These are phyloP conservation scores for Schwanniomyces pseudopolymorphus DNA, from an alignment of 805 yeast genomes.

Conservation along the genomic window DNA sequence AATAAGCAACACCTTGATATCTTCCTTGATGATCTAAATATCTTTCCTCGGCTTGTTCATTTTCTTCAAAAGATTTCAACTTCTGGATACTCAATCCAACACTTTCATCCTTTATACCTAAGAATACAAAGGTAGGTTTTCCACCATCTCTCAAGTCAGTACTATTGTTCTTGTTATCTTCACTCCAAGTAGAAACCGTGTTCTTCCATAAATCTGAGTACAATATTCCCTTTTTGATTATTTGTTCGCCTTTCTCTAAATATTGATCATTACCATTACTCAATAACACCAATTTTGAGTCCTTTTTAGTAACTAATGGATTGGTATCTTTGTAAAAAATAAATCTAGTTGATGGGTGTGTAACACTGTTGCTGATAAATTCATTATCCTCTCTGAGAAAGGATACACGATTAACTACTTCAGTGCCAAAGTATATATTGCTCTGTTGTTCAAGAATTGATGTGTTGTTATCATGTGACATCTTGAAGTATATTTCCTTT, in stretches of 20 bases:
- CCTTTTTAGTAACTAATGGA: constrained; percentile 31
- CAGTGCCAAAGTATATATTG: constrained; percentile 45
- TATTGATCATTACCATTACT: constrained; percentile 38
- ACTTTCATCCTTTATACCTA: constrained; percentile 48
- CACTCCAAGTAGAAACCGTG: constrained; percentile 21
- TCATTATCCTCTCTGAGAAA: constrained; percentile 57
- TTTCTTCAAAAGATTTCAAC: constrained; percentile 24
- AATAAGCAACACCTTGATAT: constrained; percentile 63
- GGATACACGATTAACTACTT: constrained; percentile 61
- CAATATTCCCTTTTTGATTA: constrained; percentile 20
- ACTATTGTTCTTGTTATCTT: constrained; percentile 33
- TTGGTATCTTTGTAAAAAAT: constrained; percentile 37
- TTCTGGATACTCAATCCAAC: constrained; percentile 36
- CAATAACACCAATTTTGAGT: constrained; percentile 30
- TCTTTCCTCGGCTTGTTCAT: constrained; percentile 20
- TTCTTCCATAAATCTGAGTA: constrained; percentile 14
- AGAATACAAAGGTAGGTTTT: constrained; percentile 40
- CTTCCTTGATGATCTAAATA: constrained; percentile 45
- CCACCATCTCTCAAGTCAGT: constrained; percentile 38
- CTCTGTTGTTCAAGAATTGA: constrained; percentile 15
- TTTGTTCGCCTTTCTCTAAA: constrained; percentile 10
- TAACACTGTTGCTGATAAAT: constrained; percentile 47
- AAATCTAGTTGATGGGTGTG: constrained; percentile 49
- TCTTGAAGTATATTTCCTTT: constrained; percentile 5
- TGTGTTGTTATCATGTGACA: constrained; percentile 14